Evolutionary conservation across 177 flowering plant species (phyloP).

Genomic region (Vitis hybrid): DNA sequence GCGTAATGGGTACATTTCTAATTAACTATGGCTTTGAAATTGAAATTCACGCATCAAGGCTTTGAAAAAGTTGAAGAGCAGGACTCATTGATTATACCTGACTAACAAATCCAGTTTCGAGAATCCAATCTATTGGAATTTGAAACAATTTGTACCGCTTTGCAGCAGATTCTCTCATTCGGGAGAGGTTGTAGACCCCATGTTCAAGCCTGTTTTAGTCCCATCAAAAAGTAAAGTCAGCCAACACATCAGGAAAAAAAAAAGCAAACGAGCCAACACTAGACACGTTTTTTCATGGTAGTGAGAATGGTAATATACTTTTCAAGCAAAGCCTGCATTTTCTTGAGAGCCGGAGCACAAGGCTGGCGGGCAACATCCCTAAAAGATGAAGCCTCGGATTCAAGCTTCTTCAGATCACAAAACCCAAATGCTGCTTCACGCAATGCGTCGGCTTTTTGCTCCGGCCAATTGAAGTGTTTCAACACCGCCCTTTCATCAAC

Average conservation of each 20-base stretch:
- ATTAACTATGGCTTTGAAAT: neutral
- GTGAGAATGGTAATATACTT: constrained; percentile 44
- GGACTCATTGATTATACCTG: constrained; percentile 47
- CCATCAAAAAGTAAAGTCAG: neutral
- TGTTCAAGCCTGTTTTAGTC: constrained; percentile 72
- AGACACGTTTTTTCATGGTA: neutral
- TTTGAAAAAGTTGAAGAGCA: neutral
- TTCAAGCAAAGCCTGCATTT: constrained; percentile 85
- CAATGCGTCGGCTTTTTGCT: constrained; percentile 90
- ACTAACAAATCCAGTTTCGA: constrained; percentile 71
- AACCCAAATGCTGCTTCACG: constrained; percentile 98
- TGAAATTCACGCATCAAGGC: neutral
- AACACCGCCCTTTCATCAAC: constrained; percentile 97
- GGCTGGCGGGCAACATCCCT: constrained; percentile 70
- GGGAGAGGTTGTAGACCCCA: constrained; percentile 75
- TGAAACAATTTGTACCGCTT: constrained; percentile 60
- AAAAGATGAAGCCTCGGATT: constrained; percentile 64
- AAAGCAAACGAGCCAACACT: neutral
- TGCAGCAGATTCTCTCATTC: constrained; percentile 78
- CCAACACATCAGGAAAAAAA: neutral
- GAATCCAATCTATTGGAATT: constrained; percentile 91
- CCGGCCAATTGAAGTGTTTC: constrained; percentile 97
- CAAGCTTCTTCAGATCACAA: constrained; percentile 85
- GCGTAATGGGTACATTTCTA: too few relatives aligned
- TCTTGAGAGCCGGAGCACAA: constrained; percentile 71